A percentile compares a stretch with the other conserved stretches of the same genome.
Evolutionary conservation across 495 filamentous ascomycete species (phyloP).

Genomic region (Aspergillus conjunctus): DNA sequence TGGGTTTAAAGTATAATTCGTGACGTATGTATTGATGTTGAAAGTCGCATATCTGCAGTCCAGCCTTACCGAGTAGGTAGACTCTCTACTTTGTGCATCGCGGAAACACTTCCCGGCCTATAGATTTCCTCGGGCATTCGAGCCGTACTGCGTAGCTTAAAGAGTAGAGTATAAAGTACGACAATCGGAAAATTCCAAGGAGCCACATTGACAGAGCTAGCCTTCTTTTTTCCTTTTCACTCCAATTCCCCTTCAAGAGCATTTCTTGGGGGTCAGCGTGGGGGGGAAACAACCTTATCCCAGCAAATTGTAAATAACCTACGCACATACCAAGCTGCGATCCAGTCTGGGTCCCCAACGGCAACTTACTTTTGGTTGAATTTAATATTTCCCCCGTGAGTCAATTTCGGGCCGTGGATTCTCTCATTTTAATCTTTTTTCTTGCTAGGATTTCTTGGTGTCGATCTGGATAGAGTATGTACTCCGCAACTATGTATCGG

Average conservation of each 20-base stretch:
- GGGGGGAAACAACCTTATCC: not conserved
- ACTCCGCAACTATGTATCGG: not conserved
- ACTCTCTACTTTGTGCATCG: no score
- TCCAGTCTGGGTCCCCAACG: not conserved
- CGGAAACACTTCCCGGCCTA: no score
- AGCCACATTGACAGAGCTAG: not conserved
- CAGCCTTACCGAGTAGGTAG: no score
- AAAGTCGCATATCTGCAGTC: no score
- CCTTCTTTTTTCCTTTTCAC: not conserved
- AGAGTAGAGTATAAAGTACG: no score
- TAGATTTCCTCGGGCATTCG: no score
- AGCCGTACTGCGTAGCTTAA: no score
- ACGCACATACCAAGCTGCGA: conserved; percentile 5
- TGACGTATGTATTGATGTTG: no score
- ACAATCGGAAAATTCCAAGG: no score
- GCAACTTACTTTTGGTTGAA: not conserved
- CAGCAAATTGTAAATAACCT: not conserved
- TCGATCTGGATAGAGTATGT: not conserved
- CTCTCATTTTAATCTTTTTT: not conserved
- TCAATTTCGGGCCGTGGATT: no score
- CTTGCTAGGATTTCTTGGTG: not conserved
- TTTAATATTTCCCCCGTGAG: no score
- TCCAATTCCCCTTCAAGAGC: not conserved
- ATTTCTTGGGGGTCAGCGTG: not conserved
- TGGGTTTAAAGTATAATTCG: no score